Evolutionary conservation across 768 basidiomycete genomes (phyloP), one percentile per base, ranked within the genome.

Genomic region (Calocera viscosa): DNA sequence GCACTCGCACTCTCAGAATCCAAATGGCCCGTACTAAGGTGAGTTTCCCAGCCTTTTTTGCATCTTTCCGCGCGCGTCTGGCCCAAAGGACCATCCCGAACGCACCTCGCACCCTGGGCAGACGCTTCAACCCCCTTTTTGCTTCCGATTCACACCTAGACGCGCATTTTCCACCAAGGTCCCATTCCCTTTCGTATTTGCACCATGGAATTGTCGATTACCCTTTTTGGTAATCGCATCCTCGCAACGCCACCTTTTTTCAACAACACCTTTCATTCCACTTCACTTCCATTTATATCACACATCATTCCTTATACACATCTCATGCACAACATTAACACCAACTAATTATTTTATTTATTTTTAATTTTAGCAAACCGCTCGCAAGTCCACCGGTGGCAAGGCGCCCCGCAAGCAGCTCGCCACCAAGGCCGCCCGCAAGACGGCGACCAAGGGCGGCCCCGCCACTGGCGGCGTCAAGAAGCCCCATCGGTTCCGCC

Each of bases 401-500:
- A 75, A 75, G 66, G 74, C 74, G 22, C 74, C 74, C 60, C 71
- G 74, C 66, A 75, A 76, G 72, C 74, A 76, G 67, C 71, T 77
- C 70, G 75, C 76, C 49, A 74, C 77, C 72, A 77, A 77, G 73
- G 74, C 75, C 65, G 75, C 76, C 64, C 72, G 75, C 66, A 77
- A 77, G 72, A 69, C 72, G 40, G 70, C 74, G 11, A 66, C 72
- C 53, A 60, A 60, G 30, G 53, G 53, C 53, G 53, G 53, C 53
- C 53, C 77, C 67, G 77, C 82, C 63, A 75, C 84, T 70, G 84
- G 84, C 75, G 86, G 85, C 75, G 85, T 89, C 75, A 89, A 89
- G 84, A 88, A 88, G 79, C 87, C 87, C 70, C 87, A 88, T 84
- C 83, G 88, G 67, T 89, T 88, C 82, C 82, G 86, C 77, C 87